Percentiles rank a stretch among this genome's conserved stretches.
Evolutionary conservation across 2,329 filamentous ascomycete species (phyloP).

Genomic region (Aspergillus hortae): DNA sequence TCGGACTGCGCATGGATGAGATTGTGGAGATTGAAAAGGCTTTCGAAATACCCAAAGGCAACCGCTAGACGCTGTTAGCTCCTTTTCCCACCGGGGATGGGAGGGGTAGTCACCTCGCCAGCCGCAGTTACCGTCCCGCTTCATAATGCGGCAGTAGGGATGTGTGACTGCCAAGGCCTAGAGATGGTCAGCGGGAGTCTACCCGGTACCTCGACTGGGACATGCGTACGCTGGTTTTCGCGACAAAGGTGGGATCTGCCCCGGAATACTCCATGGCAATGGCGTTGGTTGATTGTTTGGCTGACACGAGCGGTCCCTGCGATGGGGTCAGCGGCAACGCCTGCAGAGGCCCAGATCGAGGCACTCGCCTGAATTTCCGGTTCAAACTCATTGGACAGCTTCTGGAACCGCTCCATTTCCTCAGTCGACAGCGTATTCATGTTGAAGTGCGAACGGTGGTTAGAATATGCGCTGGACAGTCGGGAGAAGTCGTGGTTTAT

Average conservation of each 20-base stretch:
- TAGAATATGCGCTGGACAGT: conserved; percentile 16
- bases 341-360: neutral
- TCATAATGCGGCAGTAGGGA: conserved; percentile 79
- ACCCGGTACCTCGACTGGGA: too few relatives aligned
- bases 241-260: conserved; percentile 77
- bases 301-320: conserved; percentile 81
- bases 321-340: conserved; percentile 20
- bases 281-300: conserved; percentile 69
- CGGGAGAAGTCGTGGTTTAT: conserved; percentile 21
- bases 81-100: conserved; percentile 8
- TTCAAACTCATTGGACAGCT: conserved; percentile 59
- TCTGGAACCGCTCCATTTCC: conserved; percentile 60
- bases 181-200: conserved; percentile 10
- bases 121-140: conserved; percentile 93
- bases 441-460: conserved; percentile 17
- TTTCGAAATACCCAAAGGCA: conserved; percentile 90
- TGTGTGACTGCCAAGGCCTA: conserved; percentile 80
- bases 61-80: conserved; percentile 59
- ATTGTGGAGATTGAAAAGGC: conserved; percentile 66
- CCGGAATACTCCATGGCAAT: conserved; percentile 85
- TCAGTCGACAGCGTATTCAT: conserved; percentile 45
- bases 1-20: conserved; percentile 65
- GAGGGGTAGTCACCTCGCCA: conserved; percentile 78
- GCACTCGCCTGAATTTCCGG: conserved; percentile 51
- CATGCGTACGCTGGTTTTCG: conserved; percentile 71